Percentiles rank a stretch among this genome's conserved stretches.
Evolutionary conservation across 768 basidiomycete species (phyloP).

Genomic region (Amanita rubescens): DNA sequence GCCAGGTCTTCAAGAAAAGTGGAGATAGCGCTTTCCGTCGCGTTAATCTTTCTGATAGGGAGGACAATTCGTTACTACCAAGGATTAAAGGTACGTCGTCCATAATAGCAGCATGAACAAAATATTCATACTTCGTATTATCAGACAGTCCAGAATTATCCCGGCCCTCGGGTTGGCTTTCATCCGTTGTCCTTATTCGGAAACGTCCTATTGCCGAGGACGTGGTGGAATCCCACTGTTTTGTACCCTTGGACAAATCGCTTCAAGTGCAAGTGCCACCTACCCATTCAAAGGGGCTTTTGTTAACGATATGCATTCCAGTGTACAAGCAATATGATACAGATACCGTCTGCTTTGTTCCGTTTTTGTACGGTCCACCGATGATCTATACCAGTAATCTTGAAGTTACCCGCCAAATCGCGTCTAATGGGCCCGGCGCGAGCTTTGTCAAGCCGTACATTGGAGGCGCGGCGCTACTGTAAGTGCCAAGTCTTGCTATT

Average conservation of each 20-base stretch:
- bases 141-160: conserved; percentile 29
- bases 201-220: conserved; percentile 24
- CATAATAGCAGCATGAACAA: background rate
- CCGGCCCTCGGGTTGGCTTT: conserved; percentile 35
- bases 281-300: background rate
- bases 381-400: conserved; percentile 37
- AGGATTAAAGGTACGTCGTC: conserved; percentile 23
- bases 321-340: conserved; percentile 29
- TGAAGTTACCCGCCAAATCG: conserved; percentile 39
- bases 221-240: conserved; percentile 37
- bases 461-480: conserved; percentile 26
- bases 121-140: background rate
- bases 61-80: conserved; percentile 23
- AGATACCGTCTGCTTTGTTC: conserved; percentile 34
- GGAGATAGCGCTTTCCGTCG: background rate
- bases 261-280: conserved; percentile 20
- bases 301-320: conserved; percentile 7
- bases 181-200: conserved; percentile 32
- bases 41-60: conserved; percentile 23
- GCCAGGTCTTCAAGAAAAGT: background rate
- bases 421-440: conserved; percentile 29
- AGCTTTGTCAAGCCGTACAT: conserved; percentile 33
- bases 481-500: conserved; percentile 9
- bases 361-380: conserved; percentile 29
- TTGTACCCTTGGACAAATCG: conserved; percentile 30